Evolutionary conservation across 176 grass and related monocot species (phyloP).

Genomic region (Panicum miliaceum): DNA sequence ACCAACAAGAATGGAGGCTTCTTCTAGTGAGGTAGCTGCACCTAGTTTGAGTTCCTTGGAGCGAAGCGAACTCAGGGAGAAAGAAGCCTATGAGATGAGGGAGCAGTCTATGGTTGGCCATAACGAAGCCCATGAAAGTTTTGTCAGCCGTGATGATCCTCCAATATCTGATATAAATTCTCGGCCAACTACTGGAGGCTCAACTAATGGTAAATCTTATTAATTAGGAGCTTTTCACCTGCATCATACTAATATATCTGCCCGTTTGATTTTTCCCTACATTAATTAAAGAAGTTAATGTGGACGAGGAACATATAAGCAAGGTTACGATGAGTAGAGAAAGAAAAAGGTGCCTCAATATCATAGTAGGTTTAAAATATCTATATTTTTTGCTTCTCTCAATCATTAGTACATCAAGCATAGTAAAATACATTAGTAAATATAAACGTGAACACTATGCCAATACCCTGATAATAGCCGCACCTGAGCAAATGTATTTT

Average conservation of each 20-base stretch:
- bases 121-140: neutral
- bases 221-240: neutral
- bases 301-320: neutral
- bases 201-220: conserved; percentile 40
- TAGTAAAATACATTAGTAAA: neutral
- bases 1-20: conserved; percentile 1
- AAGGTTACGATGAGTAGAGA: neutral
- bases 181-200: neutral
- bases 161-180: conserved; percentile 19
- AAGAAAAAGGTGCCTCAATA: neutral
- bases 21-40: neutral
- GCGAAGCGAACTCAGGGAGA: conserved; percentile 28
- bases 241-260: neutral
- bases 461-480: too few relatives aligned
- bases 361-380: neutral
- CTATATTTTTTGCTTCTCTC: neutral
- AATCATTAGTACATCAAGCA: neutral
- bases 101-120: conserved; percentile 29
- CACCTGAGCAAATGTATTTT: too few relatives aligned
- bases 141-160: neutral
- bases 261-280: neutral
- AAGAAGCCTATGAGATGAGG: conserved; percentile 32
- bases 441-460: too few relatives aligned
- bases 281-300: neutral
- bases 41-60: conserved; percentile 50